Conservation (phyloP, 805 yeast genomes). For the Brettanomyces naardenensis region DNA sequence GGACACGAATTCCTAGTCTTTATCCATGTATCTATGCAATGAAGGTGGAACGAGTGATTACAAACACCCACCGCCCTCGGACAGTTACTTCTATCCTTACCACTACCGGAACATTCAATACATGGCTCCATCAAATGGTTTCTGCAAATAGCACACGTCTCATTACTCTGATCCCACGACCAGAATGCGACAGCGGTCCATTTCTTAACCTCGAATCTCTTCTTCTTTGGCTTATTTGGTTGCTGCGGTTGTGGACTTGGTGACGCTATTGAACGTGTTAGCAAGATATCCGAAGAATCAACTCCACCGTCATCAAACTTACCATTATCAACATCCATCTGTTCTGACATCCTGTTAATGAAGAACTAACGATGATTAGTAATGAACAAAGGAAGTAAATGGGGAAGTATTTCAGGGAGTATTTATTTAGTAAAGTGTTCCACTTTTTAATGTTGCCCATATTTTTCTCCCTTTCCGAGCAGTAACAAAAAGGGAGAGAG, state of each 20-base stretch:
- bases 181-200: slow-evolving; percentile 99
- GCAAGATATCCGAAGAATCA: neutral
- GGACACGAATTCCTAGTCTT: slow-evolving; percentile 96
- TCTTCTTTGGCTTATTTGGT: slow-evolving; percentile 35
- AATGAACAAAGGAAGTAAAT: neutral
- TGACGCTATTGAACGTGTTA: neutral
- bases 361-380: neutral
- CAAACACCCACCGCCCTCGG: slow-evolving; percentile 96
- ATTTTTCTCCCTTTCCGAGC: too few relatives aligned
- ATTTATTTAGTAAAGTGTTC: too few relatives aligned
- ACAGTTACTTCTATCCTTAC: slow-evolving; percentile 46
- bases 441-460: too few relatives aligned
- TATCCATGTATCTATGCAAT: slow-evolving; percentile 93
- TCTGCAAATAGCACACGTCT: slow-evolving; percentile 96
- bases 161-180: slow-evolving; percentile 83
- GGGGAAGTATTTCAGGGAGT: too few relatives aligned
- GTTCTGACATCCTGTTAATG: slow-evolving; percentile 9
- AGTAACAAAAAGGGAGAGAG: too few relatives aligned
- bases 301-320: neutral
- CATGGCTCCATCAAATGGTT: slow-evolving; percentile 98
- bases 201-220: slow-evolving; percentile 86
- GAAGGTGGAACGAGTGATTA: slow-evolving; percentile 97
- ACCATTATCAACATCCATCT: slow-evolving; percentile 15
- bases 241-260: slow-evolving; percentile 2
- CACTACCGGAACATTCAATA: slow-evolving; percentile 72